phyloP scores from a whole-genome alignment of 2,329 filamentous ascomycete species.

The Penicillium capsulatum region DNA sequence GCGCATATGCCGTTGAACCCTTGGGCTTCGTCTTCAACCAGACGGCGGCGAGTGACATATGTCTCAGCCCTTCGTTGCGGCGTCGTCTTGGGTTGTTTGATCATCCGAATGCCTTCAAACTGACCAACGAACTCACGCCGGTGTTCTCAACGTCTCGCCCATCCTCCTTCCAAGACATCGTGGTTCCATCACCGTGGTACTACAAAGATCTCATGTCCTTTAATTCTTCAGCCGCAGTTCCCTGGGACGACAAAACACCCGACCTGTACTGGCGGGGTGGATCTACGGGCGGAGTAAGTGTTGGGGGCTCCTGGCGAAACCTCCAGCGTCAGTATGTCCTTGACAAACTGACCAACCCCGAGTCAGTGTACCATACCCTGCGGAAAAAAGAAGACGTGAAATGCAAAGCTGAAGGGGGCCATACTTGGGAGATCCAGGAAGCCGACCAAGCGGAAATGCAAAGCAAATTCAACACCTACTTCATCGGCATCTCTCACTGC shows the following conservation, averaged over 20 bases:
- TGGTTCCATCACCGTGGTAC: slow-evolving; percentile 13
- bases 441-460: slow-evolving; percentile 54
- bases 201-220: slow-evolving; percentile 4
- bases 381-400: slow-evolving; percentile 42
- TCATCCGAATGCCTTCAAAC: slow-evolving; percentile 9
- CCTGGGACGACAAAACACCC: too few relatives aligned
- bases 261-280: slow-evolving; percentile 62
- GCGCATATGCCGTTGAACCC: slow-evolving; percentile 1
- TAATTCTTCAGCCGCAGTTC: slow-evolving; percentile 2
- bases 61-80: slow-evolving; percentile 8
- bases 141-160: slow-evolving; percentile 13
- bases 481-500: slow-evolving; percentile 80
- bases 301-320: slow-evolving; percentile 74
- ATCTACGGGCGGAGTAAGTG: slow-evolving; percentile 81
- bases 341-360: slow-evolving; percentile 64
- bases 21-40: slow-evolving; percentile 12
- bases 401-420: neutral
- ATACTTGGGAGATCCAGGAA: slow-evolving; percentile 1
- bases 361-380: slow-evolving; percentile 40
- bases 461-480: slow-evolving; percentile 72
- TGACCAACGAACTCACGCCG: slow-evolving; percentile 9
- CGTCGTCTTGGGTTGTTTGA: slow-evolving; percentile 10
- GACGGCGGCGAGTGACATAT: slow-evolving; percentile 11
- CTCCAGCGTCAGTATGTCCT: slow-evolving; percentile 82
- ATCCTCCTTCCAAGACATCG: slow-evolving; percentile 16